These are phyloP conservation scores for Colletotrichum destructivum DNA, from an alignment of 2,329 filamentous ascomycete genomes.

Conservation along the genomic window DNA sequence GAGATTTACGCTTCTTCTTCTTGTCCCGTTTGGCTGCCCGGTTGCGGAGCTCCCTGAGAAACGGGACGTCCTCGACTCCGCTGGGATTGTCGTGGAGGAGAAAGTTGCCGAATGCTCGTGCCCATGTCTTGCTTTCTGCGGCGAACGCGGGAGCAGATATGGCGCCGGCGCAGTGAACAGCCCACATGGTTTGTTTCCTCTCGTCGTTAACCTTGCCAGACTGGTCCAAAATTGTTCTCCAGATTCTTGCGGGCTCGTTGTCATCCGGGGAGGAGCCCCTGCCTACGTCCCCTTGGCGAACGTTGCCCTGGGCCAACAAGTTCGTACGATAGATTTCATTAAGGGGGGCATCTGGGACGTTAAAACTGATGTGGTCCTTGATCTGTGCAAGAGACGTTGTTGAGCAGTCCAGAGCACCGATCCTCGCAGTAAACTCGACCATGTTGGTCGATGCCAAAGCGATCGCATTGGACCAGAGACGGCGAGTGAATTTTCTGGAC, in stretches of 20 bases:
- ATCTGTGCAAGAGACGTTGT: neutral
- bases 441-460: too few species aligned
- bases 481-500: fast-evolving
- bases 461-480: too few species aligned
- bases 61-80: neutral
- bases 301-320: too few species aligned
- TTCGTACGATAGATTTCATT: too few species aligned
- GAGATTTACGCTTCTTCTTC: neutral
- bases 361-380: neutral
- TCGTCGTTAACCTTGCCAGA: too few species aligned
- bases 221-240: too few species aligned
- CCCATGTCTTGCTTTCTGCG: neutral
- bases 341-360: neutral
- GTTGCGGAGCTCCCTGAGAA: neutral
- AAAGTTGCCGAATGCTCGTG: neutral
- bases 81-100: neutral
- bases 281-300: too few species aligned
- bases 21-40: neutral
- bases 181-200: too few species aligned
- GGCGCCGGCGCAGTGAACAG: neutral
- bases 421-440: too few species aligned
- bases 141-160: neutral
- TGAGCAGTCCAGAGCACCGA: neutral
- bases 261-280: too few species aligned
- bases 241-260: too few species aligned